A percentile compares a stretch with the other conserved stretches of the same genome.
Evolutionary conservation across 2,329 filamentous ascomycete genomes (phyloP).

Genomic region (Chrysoporthe cubensis): DNA sequence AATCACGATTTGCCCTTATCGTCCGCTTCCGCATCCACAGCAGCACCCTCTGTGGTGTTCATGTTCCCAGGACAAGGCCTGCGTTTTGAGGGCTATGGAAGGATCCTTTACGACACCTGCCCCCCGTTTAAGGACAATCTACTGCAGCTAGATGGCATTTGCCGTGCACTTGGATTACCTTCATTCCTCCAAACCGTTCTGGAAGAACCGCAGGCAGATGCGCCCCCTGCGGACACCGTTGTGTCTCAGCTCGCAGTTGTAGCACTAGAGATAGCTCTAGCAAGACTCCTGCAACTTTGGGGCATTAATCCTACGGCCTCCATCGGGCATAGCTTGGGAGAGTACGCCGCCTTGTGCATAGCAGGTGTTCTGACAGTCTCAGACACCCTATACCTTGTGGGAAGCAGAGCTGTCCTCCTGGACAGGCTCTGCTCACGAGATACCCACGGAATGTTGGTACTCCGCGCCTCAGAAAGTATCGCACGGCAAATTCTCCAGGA

Average conservation of each 20-base stretch:
- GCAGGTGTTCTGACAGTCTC: slow-evolving; percentile 73
- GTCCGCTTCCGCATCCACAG: slow-evolving; percentile 8
- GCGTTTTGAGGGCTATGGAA: slow-evolving; percentile 28
- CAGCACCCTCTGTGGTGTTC: slow-evolving; percentile 27
- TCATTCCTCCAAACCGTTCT: no score
- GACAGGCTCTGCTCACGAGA: slow-evolving; percentile 66
- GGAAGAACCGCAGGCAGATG: no score
- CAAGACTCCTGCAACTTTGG: not conserved
- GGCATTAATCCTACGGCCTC: not conserved
- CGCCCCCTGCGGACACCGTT: no score
- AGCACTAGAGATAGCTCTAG: slow-evolving; percentile 47
- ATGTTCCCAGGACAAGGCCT: slow-evolving; percentile 34
- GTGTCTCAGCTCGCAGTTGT: not conserved
- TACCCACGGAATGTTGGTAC: slow-evolving; percentile 63
- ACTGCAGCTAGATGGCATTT: no score
- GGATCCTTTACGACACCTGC: slow-evolving; percentile 23
- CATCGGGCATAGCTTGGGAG: slow-evolving; percentile 34
- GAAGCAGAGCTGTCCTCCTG: slow-evolving; percentile 66
- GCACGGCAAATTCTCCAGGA: not conserved
- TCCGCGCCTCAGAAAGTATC: slow-evolving; percentile 38
- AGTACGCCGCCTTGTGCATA: slow-evolving; percentile 70
- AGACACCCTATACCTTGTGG: slow-evolving; percentile 74
- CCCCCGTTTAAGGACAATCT: not conserved
- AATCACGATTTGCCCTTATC: no score
- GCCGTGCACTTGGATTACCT: no score